Percentiles rank a stretch among this genome's conserved stretches.
phyloP scores from a whole-genome alignment of 768 basidiomycete species.

The Dentipellis sp. region DNA sequence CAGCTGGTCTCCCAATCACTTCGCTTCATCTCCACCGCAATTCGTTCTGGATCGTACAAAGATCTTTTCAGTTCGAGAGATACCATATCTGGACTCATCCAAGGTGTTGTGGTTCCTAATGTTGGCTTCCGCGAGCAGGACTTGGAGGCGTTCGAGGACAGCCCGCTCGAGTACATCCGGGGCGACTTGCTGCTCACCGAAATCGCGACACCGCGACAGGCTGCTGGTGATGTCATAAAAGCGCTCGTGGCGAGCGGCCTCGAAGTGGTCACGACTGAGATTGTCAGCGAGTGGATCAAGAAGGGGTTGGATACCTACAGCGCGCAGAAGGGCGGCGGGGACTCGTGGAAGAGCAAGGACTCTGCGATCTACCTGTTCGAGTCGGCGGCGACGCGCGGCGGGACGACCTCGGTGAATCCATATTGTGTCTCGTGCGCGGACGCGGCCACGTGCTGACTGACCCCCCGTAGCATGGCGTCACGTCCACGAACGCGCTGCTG shows the following conservation, averaged over 20 bases:
- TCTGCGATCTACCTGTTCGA: slow-evolving; percentile 88
- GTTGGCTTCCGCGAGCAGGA: slow-evolving; percentile 83
- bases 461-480: slow-evolving; percentile 70
- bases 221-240: slow-evolving; percentile 92
- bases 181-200: slow-evolving; percentile 41
- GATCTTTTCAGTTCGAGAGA: slow-evolving; percentile 72
- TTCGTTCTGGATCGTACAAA: slow-evolving; percentile 80
- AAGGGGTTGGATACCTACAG: slow-evolving; percentile 64
- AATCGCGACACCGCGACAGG: slow-evolving; percentile 78
- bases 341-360: slow-evolving; percentile 88
- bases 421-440: not conserved
- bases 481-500: slow-evolving; percentile 83
- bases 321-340: slow-evolving; percentile 33
- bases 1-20: slow-evolving; percentile 88
- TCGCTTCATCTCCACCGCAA: slow-evolving; percentile 85
- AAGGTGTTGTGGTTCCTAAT: slow-evolving; percentile 92
- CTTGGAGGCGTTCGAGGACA: slow-evolving; percentile 93
- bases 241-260: slow-evolving; percentile 76
- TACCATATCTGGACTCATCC: slow-evolving; percentile 73
- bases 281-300: slow-evolving; percentile 79
- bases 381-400: slow-evolving; percentile 87
- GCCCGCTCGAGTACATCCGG: slow-evolving; percentile 85
- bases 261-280: slow-evolving; percentile 79
- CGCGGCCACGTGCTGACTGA: not conserved
- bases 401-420: slow-evolving; percentile 62